phyloP scores from a whole-genome alignment of 495 filamentous ascomycete species.

The Neurospora sp. region DNA sequence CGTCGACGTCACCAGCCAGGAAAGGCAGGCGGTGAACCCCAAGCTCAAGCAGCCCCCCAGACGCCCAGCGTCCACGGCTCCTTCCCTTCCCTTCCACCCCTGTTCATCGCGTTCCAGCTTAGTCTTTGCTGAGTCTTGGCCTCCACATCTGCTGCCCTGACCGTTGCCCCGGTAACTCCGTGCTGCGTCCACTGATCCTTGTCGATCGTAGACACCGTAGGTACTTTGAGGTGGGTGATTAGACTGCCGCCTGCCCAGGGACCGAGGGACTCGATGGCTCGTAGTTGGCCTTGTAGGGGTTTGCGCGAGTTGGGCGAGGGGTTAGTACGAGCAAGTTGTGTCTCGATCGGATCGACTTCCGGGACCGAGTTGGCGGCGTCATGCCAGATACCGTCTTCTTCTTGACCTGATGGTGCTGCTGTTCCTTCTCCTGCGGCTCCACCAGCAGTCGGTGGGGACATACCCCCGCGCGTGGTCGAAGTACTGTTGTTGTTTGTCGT shows the following conservation, averaged over 20 bases:
- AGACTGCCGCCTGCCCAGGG: constrained; percentile 85
- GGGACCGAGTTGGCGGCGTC: constrained; percentile 36
- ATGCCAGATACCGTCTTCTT: constrained; percentile 23
- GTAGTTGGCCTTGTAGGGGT: constrained; percentile 45
- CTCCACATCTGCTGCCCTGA: constrained; percentile 48
- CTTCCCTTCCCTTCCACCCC: constrained; percentile 35
- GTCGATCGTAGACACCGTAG: constrained; percentile 74
- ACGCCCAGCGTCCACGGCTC: constrained; percentile 67
- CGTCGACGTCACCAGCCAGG: neutral
- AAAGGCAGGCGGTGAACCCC: neutral
- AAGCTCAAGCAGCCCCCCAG: constrained; percentile 45
- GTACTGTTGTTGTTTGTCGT: constrained; percentile 3
- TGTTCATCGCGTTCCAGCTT: constrained; percentile 46
- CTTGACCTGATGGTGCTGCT: neutral
- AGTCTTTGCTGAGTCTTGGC: constrained; percentile 44
- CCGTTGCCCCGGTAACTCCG: constrained; percentile 58
- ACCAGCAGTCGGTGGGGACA: neutral
- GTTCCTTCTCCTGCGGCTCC: neutral
- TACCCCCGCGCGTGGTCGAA: neutral
- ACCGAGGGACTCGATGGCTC: constrained; percentile 73
- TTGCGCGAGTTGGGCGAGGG: neutral
- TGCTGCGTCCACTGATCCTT: constrained; percentile 73
- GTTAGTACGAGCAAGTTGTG: constrained; percentile 33
- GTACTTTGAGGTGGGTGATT: constrained; percentile 64
- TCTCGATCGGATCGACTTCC: constrained; percentile 54